Percentiles rank a stretch among this genome's conserved stretches.
phyloP scores from a whole-genome alignment of 2,329 filamentous ascomycete genomes.

The Claviceps maximensis region DNA sequence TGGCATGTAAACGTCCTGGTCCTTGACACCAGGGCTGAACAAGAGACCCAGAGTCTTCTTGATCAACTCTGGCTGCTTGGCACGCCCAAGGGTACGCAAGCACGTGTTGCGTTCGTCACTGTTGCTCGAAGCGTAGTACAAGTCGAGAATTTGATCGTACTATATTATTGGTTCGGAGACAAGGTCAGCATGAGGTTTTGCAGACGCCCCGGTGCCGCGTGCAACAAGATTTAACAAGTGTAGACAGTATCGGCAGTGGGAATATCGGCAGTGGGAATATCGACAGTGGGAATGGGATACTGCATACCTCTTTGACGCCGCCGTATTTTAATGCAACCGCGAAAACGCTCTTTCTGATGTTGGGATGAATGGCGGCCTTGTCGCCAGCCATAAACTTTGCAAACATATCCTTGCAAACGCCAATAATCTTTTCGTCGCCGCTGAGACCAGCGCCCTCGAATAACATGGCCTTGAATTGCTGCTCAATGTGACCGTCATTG shows the following conservation, averaged over 20 bases:
- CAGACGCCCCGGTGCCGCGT: no score
- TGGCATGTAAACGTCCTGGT: constrained; percentile 88
- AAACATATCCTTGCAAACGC: constrained; percentile 83
- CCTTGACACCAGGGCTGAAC: constrained; percentile 72
- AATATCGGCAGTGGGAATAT: not conserved
- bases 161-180: constrained; percentile 14
- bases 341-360: constrained; percentile 78
- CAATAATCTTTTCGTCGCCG: constrained; percentile 65
- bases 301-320: constrained; percentile 61
- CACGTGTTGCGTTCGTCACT: constrained; percentile 82
- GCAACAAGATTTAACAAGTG: no score
- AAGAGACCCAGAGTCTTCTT: constrained; percentile 65
- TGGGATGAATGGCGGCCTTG: constrained; percentile 72
- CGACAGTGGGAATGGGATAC: constrained; percentile 8
- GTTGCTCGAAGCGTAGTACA: constrained; percentile 59
- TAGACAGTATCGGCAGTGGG: not conserved
- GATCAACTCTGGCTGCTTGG: constrained; percentile 66
- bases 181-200: not conserved
- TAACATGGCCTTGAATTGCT: constrained; percentile 88
- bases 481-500: constrained; percentile 73
- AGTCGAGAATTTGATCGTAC: constrained; percentile 65
- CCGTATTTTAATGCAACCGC: constrained; percentile 73
- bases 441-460: constrained; percentile 73
- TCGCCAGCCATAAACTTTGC: constrained; percentile 71
- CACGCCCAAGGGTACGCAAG: constrained; percentile 68